Conservation (phyloP, 75 land plant species). For the Larix kaempferi region DNA sequence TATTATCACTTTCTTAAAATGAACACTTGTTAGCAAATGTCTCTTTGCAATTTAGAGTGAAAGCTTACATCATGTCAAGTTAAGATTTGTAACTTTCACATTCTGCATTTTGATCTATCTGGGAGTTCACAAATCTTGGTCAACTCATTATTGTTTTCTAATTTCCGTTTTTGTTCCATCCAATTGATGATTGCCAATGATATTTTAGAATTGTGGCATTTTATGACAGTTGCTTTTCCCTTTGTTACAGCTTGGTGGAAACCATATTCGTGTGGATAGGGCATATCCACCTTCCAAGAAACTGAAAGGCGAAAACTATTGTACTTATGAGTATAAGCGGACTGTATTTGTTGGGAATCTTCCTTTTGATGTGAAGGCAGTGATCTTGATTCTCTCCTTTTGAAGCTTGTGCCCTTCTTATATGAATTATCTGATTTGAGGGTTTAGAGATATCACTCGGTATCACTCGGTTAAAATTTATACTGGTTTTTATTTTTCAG, state of each 20-base stretch:
- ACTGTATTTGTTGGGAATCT: slow-evolving; percentile 95
- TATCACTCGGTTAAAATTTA: neutral
- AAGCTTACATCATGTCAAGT: neutral
- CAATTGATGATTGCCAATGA: neutral
- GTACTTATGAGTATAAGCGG: slow-evolving; percentile 69
- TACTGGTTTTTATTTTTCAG: slow-evolving; percentile 26
- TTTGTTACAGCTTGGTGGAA: slow-evolving; percentile 69
- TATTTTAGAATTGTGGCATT: neutral
- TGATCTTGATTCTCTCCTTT: neutral
- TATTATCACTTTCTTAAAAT: neutral
- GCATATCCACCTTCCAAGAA: slow-evolving; percentile 84
- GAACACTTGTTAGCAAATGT: neutral
- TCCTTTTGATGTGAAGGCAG: slow-evolving; percentile 96
- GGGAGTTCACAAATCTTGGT: neutral
- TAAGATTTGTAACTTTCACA: neutral
- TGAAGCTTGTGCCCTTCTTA: neutral
- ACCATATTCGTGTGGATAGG: slow-evolving; percentile 91
- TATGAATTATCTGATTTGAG: neutral
- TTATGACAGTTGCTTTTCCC: neutral
- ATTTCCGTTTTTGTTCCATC: neutral
- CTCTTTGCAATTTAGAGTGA: neutral
- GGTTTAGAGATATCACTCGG: neutral
- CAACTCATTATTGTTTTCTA: neutral
- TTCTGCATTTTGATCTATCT: neutral
- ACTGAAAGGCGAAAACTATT: slow-evolving; percentile 44